These are phyloP conservation scores for Trichopus zeylanicus DNA, from an alignment of 116 monocot species.

Conservation along the genomic window DNA sequence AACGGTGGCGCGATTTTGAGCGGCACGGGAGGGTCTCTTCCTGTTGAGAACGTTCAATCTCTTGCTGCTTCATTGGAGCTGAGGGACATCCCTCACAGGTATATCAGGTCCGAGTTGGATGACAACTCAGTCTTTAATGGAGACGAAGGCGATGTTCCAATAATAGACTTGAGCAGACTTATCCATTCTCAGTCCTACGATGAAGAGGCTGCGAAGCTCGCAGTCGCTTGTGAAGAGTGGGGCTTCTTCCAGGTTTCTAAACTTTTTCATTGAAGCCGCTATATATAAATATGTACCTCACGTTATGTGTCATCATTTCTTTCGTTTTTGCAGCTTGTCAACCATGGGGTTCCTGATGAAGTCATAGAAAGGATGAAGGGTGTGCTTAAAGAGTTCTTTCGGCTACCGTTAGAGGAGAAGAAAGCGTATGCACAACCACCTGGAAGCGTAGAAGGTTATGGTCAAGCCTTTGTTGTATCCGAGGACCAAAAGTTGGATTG, in stretches of 20 bases:
- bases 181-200: no score
- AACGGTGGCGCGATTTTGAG: neutral
- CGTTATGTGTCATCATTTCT: no score
- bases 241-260: no score
- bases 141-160: neutral
- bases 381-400: conserved; percentile 15
- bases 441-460: conserved; percentile 29
- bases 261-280: no score
- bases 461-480: conserved; percentile 20
- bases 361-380: conserved; percentile 12
- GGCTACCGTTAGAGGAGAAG: conserved; percentile 21
- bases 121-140: neutral
- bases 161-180: neutral
- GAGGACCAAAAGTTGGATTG: conserved; percentile 31
- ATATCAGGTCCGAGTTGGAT: conserved; percentile 24
- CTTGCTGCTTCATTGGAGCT: conserved; percentile 8
- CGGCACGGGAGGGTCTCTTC: conserved; percentile 9
- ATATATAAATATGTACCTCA: no score
- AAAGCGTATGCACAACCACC: conserved; percentile 8
- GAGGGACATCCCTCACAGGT: conserved; percentile 17
- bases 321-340: conserved; percentile 18
- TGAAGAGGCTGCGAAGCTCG: no score
- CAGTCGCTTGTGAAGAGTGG: no score
- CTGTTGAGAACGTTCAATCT: conserved; percentile 24
- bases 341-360: conserved; percentile 22